Base-by-base conservation (phyloP, 2,329 filamentous ascomycete species). In the Diaporthe amygdali region DNA sequence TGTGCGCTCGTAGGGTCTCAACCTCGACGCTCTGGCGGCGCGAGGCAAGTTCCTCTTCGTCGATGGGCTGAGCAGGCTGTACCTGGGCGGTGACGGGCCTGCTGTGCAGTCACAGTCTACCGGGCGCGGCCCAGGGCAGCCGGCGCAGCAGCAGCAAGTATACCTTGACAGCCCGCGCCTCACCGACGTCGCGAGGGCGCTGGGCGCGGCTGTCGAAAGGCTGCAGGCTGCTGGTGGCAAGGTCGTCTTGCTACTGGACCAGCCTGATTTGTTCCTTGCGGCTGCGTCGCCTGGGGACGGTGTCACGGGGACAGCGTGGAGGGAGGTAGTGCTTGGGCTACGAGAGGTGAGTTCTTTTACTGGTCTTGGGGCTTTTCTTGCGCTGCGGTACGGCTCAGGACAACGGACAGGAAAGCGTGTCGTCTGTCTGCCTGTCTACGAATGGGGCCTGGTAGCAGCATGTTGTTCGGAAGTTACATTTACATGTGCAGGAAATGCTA, bases 11-110 rank as follows among this genome's bases (percentile, higher is more conserved):
- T 22, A 93, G 88, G 93, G 93, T 2, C 78, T 96, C 61, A 94
- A 97, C 81, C 83, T 96, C 64, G 88, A 92, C 22, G 85, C 85
- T 7, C 80, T 92, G 5, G 81, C 82, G 67, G 84, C 85, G 44
- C 87, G 88, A 72, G 88, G 88, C 39, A 87, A 86, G 66, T 92
- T 97, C 76, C 82, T 84, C 52, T 96, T 94, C 75, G 86, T 97
- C 39, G 94, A 97, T 81, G 94, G 93, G 25, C 83, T 96, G 71
- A 88, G 86, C 25, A 85, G 85, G 32, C 78, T 94, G 32, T 92
- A 89, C 32, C 25, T 71, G 5, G 59, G 51, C 75, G 63, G 66
- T 10, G 66, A 30, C 12, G 34, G 49, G 22, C 14, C 76, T 75
- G 71, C 74, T 44, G 72, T 74, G n/a, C 25, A 74, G 39, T 61